Base-by-base conservation (phyloP, 2,329 filamentous ascomycete genomes). In the Cytospora leucostoma region DNA sequence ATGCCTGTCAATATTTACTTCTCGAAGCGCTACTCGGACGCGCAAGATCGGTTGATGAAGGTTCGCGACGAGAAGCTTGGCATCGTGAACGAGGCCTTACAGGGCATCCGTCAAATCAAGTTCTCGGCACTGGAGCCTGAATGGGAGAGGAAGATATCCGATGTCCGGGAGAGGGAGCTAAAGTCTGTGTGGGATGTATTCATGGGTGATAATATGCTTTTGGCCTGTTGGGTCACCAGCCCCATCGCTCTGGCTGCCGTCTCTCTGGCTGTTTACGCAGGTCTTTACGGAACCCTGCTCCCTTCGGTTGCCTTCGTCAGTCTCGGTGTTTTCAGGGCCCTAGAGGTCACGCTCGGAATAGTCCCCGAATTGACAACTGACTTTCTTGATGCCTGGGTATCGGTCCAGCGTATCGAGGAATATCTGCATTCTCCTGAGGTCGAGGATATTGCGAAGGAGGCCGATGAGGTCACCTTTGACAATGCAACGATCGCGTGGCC, bases 41-140 rank as follows among this genome's bases (percentile, higher is more conserved):
- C 87, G 5, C 88, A 92, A 70, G 88, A 89, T 61, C 78, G 80
- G 56, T 74, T 94, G 56, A 93, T 93, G 90, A 90, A 89, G 71
- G 80, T 88, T 34, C 82, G 91, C 52, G 91, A 94, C 72, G 81
- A 86, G 61, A 94, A 93, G 74, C 82, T 93, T 75, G 88, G 84
- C 0, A 83, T 93, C 15, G 83, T 95, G 35, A 90, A 90, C 1
- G 91, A 95, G 73, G 89, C 88, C 0, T 77, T 95, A 1, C 84
- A 90, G 68, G 91, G 91, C 8, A 93, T 94, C 67, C 85, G 90
- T 1, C 91, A 95, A 74, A 92, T 95, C 76, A 95, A 95, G 71
- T 93, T 94, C 69, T 90, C 90, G 0, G 91, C 91, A 1, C 76
- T 92, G 2, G 91, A 94, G 73, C 76, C 79, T 21, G 85, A 90